Evolutionary conservation across 345 rosid genomes (phyloP), one percentile per base, ranked within the genome.

Genomic region (Acer negundo): DNA sequence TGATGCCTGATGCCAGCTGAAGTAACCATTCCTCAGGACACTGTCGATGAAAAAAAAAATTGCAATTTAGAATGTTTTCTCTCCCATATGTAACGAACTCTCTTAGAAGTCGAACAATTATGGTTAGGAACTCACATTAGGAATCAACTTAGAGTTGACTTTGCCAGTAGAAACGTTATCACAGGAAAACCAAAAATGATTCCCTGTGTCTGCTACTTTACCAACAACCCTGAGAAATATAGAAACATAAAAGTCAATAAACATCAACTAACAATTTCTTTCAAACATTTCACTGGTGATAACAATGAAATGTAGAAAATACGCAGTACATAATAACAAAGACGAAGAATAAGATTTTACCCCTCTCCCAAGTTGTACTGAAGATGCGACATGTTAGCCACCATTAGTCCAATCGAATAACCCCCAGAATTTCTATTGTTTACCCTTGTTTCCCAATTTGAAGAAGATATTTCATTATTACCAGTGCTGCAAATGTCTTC

Each of bases 1-100:
- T 86, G 82, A 89, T 73, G 55, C 92, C 95, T 4, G 86, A 80
- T 31, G 80, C 86, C 77, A 89, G 83, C 81, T 91, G 95, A 74
- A 81, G 84, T 3, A 91, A 78, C 95, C 93, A 91, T 82, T 91
- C 93, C 23, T 80, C 87, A 31, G 91, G 87, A 72, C 82, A 82
- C 93, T 91, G 90, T 68, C 63, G 84, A 80, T 51, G 7, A n/a
- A 62, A 73, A 78, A 51, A 79, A 70, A 59, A 7, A 46, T 31
- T 62, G 42, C 26, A 79, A 51, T 69, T 59, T 31, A 68, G 35
- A 69, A 72, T 65, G 49, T 46, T 24, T 67, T 26, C 24, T 59
- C 8, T 55, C 13, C 46, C 31, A 28, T 28, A 74, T 22, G 24
- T 44, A 24, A 62, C 40, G 4, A 64, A 59, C 31, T 56, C 19